phyloP scores from a whole-genome alignment of 257 asterid genomes.

The Salvia rosmarinus region DNA sequence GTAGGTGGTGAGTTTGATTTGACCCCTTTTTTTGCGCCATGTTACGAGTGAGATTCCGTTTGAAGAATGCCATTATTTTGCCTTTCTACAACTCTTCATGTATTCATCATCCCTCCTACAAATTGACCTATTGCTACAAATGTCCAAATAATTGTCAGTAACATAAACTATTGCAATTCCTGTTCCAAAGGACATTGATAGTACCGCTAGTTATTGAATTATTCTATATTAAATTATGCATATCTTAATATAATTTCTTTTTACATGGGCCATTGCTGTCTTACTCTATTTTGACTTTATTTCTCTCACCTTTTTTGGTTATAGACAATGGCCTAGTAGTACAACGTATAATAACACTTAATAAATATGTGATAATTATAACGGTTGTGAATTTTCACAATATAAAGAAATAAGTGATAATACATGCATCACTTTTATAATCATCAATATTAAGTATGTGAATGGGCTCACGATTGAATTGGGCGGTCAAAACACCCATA shows the following conservation, averaged over 20 bases:
- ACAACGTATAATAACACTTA: no score
- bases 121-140: not conserved
- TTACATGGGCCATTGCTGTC: no score
- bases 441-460: no score
- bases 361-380: no score
- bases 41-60: conserved; percentile 35
- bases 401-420: no score
- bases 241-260: conserved; percentile 12
- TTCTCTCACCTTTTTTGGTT: no score
- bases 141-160: not conserved
- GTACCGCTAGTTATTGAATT: conserved; percentile 12
- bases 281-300: no score
- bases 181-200: conserved; percentile 32
- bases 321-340: no score
- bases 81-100: conserved; percentile 16
- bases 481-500: no score
- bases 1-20: conserved; percentile 29
- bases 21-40: conserved; percentile 40
- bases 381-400: no score
- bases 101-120: conserved; percentile 3
- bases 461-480: no score
- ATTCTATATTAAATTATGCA: not conserved
- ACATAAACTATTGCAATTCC: conserved; percentile 6
- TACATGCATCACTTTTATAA: no score
- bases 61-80: conserved; percentile 24